Conservation (phyloP, 352 stramenopile species). For the Pythium vanterpoolii region DNA sequence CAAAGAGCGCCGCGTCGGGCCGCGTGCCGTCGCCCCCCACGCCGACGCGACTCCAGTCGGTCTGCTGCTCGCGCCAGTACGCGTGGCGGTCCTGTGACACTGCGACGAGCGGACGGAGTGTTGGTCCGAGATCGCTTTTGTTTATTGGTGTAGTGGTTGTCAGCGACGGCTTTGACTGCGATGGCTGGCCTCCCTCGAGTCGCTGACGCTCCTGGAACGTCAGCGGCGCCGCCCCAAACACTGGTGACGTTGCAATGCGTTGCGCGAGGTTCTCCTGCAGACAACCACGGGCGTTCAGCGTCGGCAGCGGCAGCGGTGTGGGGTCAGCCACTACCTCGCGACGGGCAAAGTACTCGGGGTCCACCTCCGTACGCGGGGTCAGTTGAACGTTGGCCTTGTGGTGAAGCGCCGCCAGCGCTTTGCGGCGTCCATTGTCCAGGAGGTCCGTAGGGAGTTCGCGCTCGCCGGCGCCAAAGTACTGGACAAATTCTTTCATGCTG, state of each 20-base stretch:
- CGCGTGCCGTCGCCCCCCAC: constrained; percentile 56
- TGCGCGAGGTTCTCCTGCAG: constrained; percentile 53
- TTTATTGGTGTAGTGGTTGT: constrained; percentile 15
- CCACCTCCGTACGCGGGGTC: constrained; percentile 48
- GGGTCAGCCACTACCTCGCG: background rate
- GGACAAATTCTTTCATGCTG: constrained; percentile 79
- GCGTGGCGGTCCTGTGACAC: constrained; percentile 55
- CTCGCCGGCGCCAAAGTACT: constrained; percentile 70
- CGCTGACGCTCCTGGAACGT: background rate
- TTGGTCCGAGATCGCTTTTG: constrained; percentile 16
- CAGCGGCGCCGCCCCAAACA: constrained; percentile 25
- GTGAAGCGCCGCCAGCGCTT: constrained; percentile 53
- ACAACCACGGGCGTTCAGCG: constrained; percentile 26
- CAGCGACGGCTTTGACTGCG: constrained; percentile 12
- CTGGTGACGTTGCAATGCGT: constrained; percentile 35
- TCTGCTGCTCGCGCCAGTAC: constrained; percentile 50
- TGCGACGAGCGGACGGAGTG: constrained; percentile 23
- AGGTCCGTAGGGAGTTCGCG: constrained; percentile 57
- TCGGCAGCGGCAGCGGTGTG: background rate
- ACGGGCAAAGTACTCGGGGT: constrained; percentile 32
- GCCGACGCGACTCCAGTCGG: constrained; percentile 79
- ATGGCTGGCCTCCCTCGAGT: constrained; percentile 4
- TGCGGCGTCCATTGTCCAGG: constrained; percentile 60
- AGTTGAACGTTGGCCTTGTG: constrained; percentile 42
- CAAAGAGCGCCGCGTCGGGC: constrained; percentile 43